These are phyloP conservation scores for Xylariales sp. DNA, from an alignment of 2,329 filamentous ascomycete species.

Conservation along the genomic window DNA sequence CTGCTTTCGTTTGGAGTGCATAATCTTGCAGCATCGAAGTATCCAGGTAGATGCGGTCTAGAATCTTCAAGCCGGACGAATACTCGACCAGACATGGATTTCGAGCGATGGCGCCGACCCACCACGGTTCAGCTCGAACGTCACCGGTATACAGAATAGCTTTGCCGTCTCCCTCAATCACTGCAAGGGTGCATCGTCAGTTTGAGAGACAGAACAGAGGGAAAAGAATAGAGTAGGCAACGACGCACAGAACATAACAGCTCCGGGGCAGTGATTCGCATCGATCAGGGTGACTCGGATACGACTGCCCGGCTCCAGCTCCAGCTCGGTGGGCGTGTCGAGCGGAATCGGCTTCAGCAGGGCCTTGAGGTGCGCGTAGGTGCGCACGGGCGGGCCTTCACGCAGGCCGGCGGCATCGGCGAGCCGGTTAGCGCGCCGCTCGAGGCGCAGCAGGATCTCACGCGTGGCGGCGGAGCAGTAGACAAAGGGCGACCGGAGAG, in stretches of 20 bases:
- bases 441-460: constrained; percentile 75
- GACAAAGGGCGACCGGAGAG: constrained; percentile 72
- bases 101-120: constrained; percentile 68
- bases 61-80: constrained; percentile 54
- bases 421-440: constrained; percentile 74
- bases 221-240: constrained; percentile 1
- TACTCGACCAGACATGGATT: constrained; percentile 75
- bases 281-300: constrained; percentile 82
- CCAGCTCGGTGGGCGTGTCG: constrained; percentile 72
- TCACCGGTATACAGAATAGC: constrained; percentile 87
- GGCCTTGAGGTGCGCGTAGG: constrained; percentile 71
- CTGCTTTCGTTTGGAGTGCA: constrained; percentile 58
- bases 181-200: constrained; percentile 23
- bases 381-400: constrained; percentile 67
- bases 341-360: constrained; percentile 77
- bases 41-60: constrained; percentile 86
- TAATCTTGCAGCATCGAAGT: constrained; percentile 63
- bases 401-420: constrained; percentile 76
- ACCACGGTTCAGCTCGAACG: constrained; percentile 81
- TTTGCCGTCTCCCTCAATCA: constrained; percentile 70
- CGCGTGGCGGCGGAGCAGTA: constrained; percentile 85
- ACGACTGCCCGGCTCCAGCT: constrained; percentile 62
- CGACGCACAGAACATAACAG: constrained; percentile 75
- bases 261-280: constrained; percentile 87
- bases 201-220: neutral